Evolutionary conservation across 2,329 filamentous ascomycete genomes (phyloP), one percentile per base, ranked within the genome.

Genomic region (Proliferodiscus dingleyae): DNA sequence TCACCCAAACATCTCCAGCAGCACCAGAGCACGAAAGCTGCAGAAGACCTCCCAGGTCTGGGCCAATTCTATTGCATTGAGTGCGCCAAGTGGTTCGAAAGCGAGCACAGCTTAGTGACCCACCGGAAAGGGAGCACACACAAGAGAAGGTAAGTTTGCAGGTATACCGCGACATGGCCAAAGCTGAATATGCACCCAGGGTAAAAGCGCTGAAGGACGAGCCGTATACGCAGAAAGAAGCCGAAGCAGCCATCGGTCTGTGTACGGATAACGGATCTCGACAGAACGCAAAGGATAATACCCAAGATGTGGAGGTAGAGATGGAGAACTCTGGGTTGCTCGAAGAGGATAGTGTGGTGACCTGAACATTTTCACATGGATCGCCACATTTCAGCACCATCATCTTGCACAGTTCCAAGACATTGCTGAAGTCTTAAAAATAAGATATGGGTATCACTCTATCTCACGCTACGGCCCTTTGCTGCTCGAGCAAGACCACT

Each of bases 41-140:
- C 78, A 18, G 91, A 97, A 64, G 93, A 97, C 61, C 75, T 96
- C 28, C 93, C 93, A 3, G 91, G 83, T 0, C 74, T 96, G 39
- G 93, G 93, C 21, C 76, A 81, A 58, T 83, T 83, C 65, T 97
- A 96, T 68, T 98, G 93, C 67, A 74, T 85, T 13, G 87, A 95
- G 68, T 98, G 93, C 67, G 85, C 93, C 52, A 97, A 95, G 71
- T 97, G 88, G 85, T 97, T 94, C 66, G 91, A 97, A 66, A 85
- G 82, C 40, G 86, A 93, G 55, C 67, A 77, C 58, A 94, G 87
- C 58, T 71, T 95, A 47, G 73, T 76, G 28, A 74, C 79, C 22
- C 93, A 98, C 68, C 74, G 75, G 46, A 88, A 85, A 66, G 89
- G 88, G 58, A 98, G 96, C 71, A 88, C 87, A 54, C 93, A 98